Base-by-base conservation (phyloP, 164 flowering plant genomes). In the Warburgia ugandensis region DNA sequence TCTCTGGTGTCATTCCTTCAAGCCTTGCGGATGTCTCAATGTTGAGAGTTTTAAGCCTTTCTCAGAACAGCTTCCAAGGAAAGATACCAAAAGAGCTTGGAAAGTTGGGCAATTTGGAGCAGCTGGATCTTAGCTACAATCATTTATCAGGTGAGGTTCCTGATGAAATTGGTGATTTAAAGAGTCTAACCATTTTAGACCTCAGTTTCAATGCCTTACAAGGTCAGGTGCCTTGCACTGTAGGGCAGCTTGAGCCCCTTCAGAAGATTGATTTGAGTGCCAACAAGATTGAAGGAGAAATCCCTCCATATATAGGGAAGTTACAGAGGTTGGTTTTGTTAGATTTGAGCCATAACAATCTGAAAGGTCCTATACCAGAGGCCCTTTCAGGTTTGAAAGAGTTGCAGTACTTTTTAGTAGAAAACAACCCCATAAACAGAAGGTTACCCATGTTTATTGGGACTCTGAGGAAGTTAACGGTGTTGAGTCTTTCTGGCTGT, bases 81-180 rank as follows among this genome's bases (percentile, higher is more conserved):
- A 32, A 29, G 29, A 72, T 78, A 19, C 84, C 81, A 25, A 23
- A 27, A 12, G 65, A 60, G 32, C 29, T 78, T 54, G 72, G 65
- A 29, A 44, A 55, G 37, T 43, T 76, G 49, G 60, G 29, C 4
- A 57, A 6, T 8, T 49, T 78, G 59, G 51, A 78, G 60, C 72
- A 69, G 44, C 76, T 78, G 47, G 84, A 76, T 51, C 57, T 78
- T 13, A 69, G 80, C 48, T 60, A 68, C 69, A 78, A 78, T 72
- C 66, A 63, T 14, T 23, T 78, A 0, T 60, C 50, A 51, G 80
- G 84, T 29, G 48, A 63, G 42, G 61, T 78, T 33, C 79, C 78
- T 23, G 41, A 40, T 26, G 70, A 73, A 42, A 55, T 78, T 52
- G 79, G 79, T 21, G 65, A 64, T 39, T 38, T 78, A 48, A 59